Conservation (phyloP, 768 basidiomycete genomes). For the Lyophyllum semitale region DNA sequence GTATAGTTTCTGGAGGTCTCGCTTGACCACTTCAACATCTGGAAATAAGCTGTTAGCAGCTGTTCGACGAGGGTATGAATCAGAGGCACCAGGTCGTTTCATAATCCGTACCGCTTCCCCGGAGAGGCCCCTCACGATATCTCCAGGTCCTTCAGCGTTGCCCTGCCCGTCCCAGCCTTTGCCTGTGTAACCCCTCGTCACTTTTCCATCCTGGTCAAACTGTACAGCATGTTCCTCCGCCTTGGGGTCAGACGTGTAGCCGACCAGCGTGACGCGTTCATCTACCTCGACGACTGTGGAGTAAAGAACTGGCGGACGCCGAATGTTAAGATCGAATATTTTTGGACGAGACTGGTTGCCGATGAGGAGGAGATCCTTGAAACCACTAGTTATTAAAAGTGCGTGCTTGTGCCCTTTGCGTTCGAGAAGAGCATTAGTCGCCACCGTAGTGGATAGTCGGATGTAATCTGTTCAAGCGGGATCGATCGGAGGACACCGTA, state of each 20-base stretch:
- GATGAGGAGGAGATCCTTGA: constrained; percentile 89
- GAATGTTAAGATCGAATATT: constrained; percentile 94
- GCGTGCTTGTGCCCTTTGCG: constrained; percentile 93
- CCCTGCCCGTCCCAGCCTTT: constrained; percentile 74
- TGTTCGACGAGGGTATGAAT: background rate
- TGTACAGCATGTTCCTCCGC: constrained; percentile 74
- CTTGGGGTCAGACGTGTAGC: constrained; percentile 88
- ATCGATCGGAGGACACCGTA: constrained; percentile 1
- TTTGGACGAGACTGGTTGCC: constrained; percentile 94
- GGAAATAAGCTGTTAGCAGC: constrained; percentile 7
- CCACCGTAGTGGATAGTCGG: constrained; percentile 90
- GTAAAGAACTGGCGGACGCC: constrained; percentile 76
- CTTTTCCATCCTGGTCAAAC: constrained; percentile 73
- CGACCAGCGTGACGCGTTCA: constrained; percentile 92
- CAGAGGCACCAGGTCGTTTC: constrained; percentile 60
- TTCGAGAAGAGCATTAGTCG: constrained; percentile 94
- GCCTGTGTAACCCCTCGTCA: constrained; percentile 71
- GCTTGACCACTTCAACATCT: constrained; percentile 57
- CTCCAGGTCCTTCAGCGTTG: constrained; percentile 76
- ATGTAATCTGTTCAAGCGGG: constrained; percentile 72
- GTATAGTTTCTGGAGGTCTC: constrained; percentile 71
- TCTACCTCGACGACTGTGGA: constrained; percentile 74
- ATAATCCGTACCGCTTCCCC: constrained; percentile 90
- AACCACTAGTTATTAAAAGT: constrained; percentile 87
- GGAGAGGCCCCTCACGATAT: constrained; percentile 78